Base-by-base conservation (phyloP, 1,284 basidiomycete species). In the Fomitiporia mediterranea region DNA sequence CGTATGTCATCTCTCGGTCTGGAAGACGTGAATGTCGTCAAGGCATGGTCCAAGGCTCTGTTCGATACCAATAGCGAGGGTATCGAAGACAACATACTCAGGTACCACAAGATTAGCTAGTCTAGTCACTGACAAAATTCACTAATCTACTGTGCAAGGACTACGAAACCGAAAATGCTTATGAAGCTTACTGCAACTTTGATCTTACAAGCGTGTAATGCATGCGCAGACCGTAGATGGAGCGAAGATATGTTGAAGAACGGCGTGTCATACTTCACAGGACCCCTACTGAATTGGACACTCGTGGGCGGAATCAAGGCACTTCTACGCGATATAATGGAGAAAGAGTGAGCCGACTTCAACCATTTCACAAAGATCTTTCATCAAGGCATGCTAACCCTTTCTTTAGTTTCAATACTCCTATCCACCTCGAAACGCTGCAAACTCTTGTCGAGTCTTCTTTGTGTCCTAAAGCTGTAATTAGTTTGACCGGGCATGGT, bases 11-110 rank as follows among this genome's bases (percentile, higher is more conserved):
- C 73, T 21, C 67, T 84, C 4, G 69, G 74, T 11, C 66, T 63
- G 11, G 81, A 84, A 47, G 82, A 87, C 44, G 62, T 68, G 9
- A 62, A 60, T 11, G 77, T 81, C 4, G 81, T 85, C 60, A 66
- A 70, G 28, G 72, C 74, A 2, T 91, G 89, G 89, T 80, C 77
- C 59, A 89, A 88, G 64, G 83, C 86, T 0, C 71, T 91, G 17
- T 91, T 91, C 66, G 86, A 89, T 64, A 81, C 73, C 49, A 80
- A 73, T 54, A 89, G 82, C 60, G 89, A 91, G 67, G 89, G 89
- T 2, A 91, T 91, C 27, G 89, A 89, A 60, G 89, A 91, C 64
- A 81, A 79, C 7, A 86, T 91, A 55, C 72, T 91, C 17, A 75
- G 89, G 86, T 86, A 43, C 21, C 21, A 23, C 42, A n/a, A 3